phyloP scores from a whole-genome alignment of 495 filamentous ascomycete genomes.

The Podospora anserina region DNA sequence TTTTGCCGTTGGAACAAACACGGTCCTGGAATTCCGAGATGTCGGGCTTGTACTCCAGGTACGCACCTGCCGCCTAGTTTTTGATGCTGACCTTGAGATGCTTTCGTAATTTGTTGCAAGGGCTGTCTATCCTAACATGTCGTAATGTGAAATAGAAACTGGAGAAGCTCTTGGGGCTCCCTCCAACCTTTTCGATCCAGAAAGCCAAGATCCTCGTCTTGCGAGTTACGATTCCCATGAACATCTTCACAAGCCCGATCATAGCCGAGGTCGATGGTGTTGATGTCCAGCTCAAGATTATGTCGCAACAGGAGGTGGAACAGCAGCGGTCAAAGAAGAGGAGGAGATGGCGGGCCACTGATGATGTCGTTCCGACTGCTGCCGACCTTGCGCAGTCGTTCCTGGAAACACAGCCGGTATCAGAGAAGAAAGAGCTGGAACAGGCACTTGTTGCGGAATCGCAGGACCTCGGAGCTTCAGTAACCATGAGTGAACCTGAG shows the following conservation, averaged over 20 bases:
- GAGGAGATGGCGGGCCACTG: constrained; percentile 20
- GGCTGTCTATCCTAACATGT: constrained; percentile 8
- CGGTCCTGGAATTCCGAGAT: constrained; percentile 75
- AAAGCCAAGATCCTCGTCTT: constrained; percentile 68
- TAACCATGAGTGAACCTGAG: constrained; percentile 55
- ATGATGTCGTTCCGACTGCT: constrained; percentile 66
- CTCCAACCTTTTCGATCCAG: constrained; percentile 61
- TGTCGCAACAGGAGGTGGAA: constrained; percentile 35
- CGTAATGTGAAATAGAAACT: constrained; percentile 58
- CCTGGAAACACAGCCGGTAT: constrained; percentile 70
- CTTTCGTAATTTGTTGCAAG: background rate
- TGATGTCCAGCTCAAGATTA: constrained; percentile 57
- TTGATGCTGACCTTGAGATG: background rate
- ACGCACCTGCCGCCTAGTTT: constrained; percentile 26
- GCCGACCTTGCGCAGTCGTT: constrained; percentile 84
- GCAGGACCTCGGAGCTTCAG: constrained; percentile 57
- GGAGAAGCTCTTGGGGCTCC: constrained; percentile 66
- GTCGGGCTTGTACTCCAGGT: constrained; percentile 73
- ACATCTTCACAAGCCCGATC: constrained; percentile 77
- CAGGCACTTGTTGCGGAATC: constrained; percentile 68
- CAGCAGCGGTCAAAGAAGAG: constrained; percentile 32
- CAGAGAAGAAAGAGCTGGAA: constrained; percentile 73
- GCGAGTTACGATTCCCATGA: constrained; percentile 73
- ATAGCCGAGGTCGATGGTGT: constrained; percentile 74
- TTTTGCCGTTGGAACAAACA: constrained; percentile 70